Evolutionary conservation across 805 yeast species (phyloP), one percentile per base, ranked within the genome.

Genomic region (Monosporozyma yasuniensis): DNA sequence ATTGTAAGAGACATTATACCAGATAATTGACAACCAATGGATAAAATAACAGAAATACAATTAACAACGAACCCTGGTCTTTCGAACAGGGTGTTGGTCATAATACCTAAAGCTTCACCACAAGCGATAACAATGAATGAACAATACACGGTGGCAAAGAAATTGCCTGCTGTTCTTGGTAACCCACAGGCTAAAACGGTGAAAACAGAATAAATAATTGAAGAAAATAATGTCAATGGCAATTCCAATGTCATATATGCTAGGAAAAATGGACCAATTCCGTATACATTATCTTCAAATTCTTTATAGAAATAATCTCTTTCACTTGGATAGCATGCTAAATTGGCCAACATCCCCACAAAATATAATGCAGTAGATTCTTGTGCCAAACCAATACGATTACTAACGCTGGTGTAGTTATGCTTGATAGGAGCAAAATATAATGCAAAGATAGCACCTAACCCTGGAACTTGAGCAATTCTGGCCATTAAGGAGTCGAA

Each of bases 31-130:
- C 84, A 78, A 5, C 91, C 93, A 46, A 87, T 68, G 2, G 87
- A 78, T 47, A 85, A 68, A 27, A 84, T 62, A 8, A 80, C 74
- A 0, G 90, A 77, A 34, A 88, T 79, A 3, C 85, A 67, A 61
- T 84, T 86, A 16, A 86, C 81, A 0, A 93, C 95, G 59, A 87
- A 78, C 0, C 96, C 96, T 30, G 87, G 76, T 58, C 87, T 88
- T 45, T 72, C 68, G 58, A 88, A 82, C 0, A 84, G 56, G 3
- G 90, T 81, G 59, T 86, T 87, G 51, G 88, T 84, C 46, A 85
- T 74, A 6, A 88, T 84, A 0, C 96, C 96, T 30, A 88, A 70
- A 6, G 91, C 82, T 63, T 88, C 96, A 34, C 96, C 96, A 52
- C 89, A 81, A 54, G 81, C 79, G 16, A 82, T 76, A 22, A 80